These are phyloP conservation scores for Rugosomyces carneus DNA, from an alignment of 1,284 basidiomycete species.

Conservation along the genomic window DNA sequence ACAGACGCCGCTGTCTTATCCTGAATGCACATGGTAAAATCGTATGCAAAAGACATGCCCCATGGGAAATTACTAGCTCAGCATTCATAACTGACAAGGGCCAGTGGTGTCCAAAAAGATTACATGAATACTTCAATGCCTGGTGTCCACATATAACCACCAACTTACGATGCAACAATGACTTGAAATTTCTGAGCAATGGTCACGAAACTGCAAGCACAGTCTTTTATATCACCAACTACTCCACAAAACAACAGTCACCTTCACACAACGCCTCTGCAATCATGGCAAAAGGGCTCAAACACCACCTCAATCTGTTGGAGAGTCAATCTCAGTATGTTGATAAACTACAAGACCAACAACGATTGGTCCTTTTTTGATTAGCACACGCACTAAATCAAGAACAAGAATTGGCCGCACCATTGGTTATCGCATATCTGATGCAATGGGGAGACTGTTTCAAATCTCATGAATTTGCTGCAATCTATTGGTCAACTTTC, in stretches of 20 bases:
- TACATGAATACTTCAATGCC: constrained; percentile 23
- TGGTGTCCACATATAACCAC: constrained; percentile 24
- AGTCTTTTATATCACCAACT: constrained; percentile 25
- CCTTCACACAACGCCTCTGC: constrained; percentile 8
- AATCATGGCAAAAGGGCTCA: constrained; percentile 2
- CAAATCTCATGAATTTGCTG: constrained; percentile 22
- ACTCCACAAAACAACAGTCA: constrained; percentile 19
- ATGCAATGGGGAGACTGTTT: constrained; percentile 30
- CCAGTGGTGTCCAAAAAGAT: constrained; percentile 19
- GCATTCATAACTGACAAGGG: constrained; percentile 20
- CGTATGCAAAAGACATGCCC: constrained; percentile 31
- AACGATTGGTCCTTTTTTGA: constrained; percentile 2
- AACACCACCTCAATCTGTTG: background rate
- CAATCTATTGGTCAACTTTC: constrained; percentile 21
- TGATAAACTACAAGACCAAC: constrained; percentile 15
- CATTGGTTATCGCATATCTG: constrained; percentile 26
- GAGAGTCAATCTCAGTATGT: background rate
- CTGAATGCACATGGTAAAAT: constrained; percentile 10
- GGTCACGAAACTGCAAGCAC: constrained; percentile 21
- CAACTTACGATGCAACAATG: constrained; percentile 26
- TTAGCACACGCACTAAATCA: constrained; percentile 20
- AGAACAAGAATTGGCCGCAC: constrained; percentile 27
- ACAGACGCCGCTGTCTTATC: constrained; percentile 7
- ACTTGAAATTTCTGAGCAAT: constrained; percentile 30
- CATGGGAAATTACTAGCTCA: constrained; percentile 20